Conservation (phyloP, 495 filamentous ascomycete species). For the Aspergillus incahuasiensis region DNA sequence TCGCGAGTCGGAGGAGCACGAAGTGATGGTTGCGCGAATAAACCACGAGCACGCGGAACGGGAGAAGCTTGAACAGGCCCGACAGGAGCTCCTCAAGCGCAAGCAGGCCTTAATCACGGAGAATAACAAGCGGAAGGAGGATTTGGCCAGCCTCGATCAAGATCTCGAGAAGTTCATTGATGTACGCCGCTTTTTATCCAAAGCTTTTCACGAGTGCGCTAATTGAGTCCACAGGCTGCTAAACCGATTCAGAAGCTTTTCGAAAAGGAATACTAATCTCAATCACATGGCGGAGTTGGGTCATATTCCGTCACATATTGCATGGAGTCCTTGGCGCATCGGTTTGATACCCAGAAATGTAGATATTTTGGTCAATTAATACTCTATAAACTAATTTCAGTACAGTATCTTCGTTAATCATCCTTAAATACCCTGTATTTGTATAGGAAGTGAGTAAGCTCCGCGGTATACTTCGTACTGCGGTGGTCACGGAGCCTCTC, state of each 20-base stretch:
- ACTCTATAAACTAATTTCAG: too few relatives aligned
- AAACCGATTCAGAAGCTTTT: slow-evolving; percentile 83
- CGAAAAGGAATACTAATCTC: slow-evolving; percentile 59
- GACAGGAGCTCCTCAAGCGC: slow-evolving; percentile 79
- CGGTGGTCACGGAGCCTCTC: neutral
- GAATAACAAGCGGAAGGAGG: slow-evolving; percentile 92
- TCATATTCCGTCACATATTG: slow-evolving; percentile 6
- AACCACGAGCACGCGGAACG: slow-evolving; percentile 84
- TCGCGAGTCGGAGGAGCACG: slow-evolving; percentile 61
- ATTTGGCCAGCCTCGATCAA: slow-evolving; percentile 81
- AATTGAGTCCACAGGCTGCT: slow-evolving; percentile 53
- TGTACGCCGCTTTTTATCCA: slow-evolving; percentile 22
- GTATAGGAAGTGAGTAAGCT: neutral
- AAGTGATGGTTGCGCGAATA: slow-evolving; percentile 86
- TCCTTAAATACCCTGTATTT: neutral
- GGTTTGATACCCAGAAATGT: slow-evolving; percentile 31
- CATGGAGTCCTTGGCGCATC: slow-evolving; percentile 23
- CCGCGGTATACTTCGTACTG: neutral
- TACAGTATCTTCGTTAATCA: neutral
- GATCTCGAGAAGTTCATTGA: slow-evolving; percentile 90
- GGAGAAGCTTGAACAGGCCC: slow-evolving; percentile 78
- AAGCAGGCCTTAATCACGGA: slow-evolving; percentile 90
- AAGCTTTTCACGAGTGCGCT: neutral
- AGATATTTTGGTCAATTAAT: slow-evolving; percentile 3
- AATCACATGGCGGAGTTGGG: slow-evolving; percentile 1